Evolutionary conservation across 345 rosid genomes (phyloP), one percentile per base, ranked within the genome.

Genomic region (Lepidium aucheri): DNA sequence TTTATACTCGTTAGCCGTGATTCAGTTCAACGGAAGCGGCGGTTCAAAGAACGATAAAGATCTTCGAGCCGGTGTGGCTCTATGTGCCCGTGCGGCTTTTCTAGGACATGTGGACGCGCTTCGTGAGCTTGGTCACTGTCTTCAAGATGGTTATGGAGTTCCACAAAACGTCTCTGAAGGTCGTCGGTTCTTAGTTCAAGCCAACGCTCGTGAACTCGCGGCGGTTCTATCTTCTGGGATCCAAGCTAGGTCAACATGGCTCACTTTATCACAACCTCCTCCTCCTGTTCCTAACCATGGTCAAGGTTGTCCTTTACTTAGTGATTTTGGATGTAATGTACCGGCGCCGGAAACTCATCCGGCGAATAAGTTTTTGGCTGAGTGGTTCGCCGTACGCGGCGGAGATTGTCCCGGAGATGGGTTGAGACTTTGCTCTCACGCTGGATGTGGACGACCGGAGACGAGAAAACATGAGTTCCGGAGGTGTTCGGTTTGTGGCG

Each of bases 241-340:
- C 1, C 18, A 74, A 8, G 33, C 74, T 32, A 75, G 81, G 43
- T 65, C 87, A 13, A 22, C 53, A 3, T 90, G 87, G 89, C 78
- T 84, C 16, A 69, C 80, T 20, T 78, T 90, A 77, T 76, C 80
- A 1, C 77, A 82, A 7, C 83, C 69, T 66, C 73, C 73, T 20
- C 7, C 34, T 2, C 83, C 69, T 68, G 39, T 39, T 11, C 60
- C 60, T 14, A 76, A 53, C 32, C 84, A 60, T 4, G 76, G 80
- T 7, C 72, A 78, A 0, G 83, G 86, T 0, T 94, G 97, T 39
- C 93, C 95, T 1, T 60, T 94, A 74, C 73, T 94, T 0, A 90
- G 99, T 16, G 99, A 94, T 74, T 94, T 87, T 53, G 99, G 99
- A 2, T 94, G 97, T 81, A 90, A 90, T 79, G 95, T 94, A n/a